Percentiles rank a stretch among this genome's conserved stretches.
phyloP scores from a whole-genome alignment of 2,329 filamentous ascomycete species.

The Magnaporthales sp. region DNA sequence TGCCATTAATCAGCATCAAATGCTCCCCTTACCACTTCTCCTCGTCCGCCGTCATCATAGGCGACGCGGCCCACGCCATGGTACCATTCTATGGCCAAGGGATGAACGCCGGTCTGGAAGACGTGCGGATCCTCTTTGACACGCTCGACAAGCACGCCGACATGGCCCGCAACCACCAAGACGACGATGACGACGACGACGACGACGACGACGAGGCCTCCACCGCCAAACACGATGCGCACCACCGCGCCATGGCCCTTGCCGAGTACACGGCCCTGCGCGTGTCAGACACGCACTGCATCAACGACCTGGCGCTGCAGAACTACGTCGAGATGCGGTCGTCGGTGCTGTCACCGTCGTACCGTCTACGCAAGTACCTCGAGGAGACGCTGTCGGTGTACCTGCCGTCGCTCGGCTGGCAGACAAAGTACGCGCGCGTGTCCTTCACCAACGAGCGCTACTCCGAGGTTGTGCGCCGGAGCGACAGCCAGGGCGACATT shows the following conservation, averaged over 20 bases:
- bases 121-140: slow-evolving; percentile 81
- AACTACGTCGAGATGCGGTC: slow-evolving; percentile 95
- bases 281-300: slow-evolving; percentile 72
- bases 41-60: slow-evolving; percentile 72
- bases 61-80: slow-evolving; percentile 95
- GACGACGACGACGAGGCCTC: slow-evolving; percentile 32
- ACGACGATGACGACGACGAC: slow-evolving; percentile 13
- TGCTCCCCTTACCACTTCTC: slow-evolving; percentile 80
- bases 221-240: slow-evolving; percentile 41
- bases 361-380: slow-evolving; percentile 72
- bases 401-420: slow-evolving; percentile 72
- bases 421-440: slow-evolving; percentile 85
- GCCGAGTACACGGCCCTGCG: slow-evolving; percentile 67
- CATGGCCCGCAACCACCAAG: slow-evolving; percentile 24
- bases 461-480: slow-evolving; percentile 66
- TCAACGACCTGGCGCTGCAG: slow-evolving; percentile 82
- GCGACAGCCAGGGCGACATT: slow-evolving; percentile 58
- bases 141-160: slow-evolving; percentile 61
- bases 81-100: slow-evolving; percentile 98
- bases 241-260: slow-evolving; percentile 60
- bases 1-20: slow-evolving; percentile 89
- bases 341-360: slow-evolving; percentile 69
- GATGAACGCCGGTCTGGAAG: slow-evolving; percentile 94
- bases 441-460: slow-evolving; percentile 93
- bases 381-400: slow-evolving; percentile 77